Base-by-base conservation (phyloP, 108 stramenopile species). In the Aurantiochytrium sp. region DNA sequence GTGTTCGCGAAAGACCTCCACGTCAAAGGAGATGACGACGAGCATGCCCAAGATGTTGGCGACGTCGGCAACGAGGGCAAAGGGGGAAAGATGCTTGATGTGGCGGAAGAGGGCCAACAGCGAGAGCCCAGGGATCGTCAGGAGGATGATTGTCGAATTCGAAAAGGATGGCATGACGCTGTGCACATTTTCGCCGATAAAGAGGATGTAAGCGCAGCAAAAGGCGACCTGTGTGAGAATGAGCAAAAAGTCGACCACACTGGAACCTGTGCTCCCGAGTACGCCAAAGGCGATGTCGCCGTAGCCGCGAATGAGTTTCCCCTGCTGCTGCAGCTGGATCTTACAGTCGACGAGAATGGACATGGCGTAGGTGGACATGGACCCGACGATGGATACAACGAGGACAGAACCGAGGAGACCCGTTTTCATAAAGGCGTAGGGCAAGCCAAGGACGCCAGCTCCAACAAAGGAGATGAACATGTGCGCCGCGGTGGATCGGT, bases 391-490 rank as follows among this genome's bases (percentile, higher is more conserved):
- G n/a, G 12, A 23, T 6, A 83, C 45, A 0, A 83, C 23, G 43
- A 23, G 14, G 6, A 83, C 51, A 18, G 76, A 47, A 6, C 76
- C 76, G 12, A 83, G 76, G 3, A 83, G 5, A 8, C 76, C 76
- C 19, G 51, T 53, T 35, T 83, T 83, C 76, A 83, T 83, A 45
- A 83, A 83, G 76, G 76, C 76, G 76, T 83, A 83, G 8, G 76
- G 76, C 12, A 83, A 23, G 12, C 76, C 76, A 12, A 83, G 51
- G 6, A 83, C 76, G 51, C 76, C 76, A 12, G 76, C 76, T 12
- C 76, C 76, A 25, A 83, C 51, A 83, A 83, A 83, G 51, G 76
- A 83, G 76, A 83, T 83, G 76, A 83, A 83, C 76, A 83, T 83
- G 23, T 83, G 76, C 14, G 76, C 76, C 51, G 76, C 76, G 6